Conservation (phyloP, 2,329 filamentous ascomycete species). For the Cercospora beticola region DNA sequence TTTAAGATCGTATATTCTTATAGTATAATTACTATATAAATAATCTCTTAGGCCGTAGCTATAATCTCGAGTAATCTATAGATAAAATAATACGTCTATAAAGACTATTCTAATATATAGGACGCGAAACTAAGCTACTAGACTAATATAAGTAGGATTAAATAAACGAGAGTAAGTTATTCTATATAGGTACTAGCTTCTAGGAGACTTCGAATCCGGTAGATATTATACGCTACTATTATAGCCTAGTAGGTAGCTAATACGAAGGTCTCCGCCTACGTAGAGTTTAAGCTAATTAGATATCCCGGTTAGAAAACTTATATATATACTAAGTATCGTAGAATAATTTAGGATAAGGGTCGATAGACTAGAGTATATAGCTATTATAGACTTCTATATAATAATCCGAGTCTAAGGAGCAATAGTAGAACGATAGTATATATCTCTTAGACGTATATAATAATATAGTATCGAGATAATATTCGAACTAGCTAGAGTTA, state of each 20-base stretch:
- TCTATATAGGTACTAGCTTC: not conserved
- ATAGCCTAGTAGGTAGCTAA: not conserved
- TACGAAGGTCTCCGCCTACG: not conserved
- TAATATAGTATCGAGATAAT: not conserved
- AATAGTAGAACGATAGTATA: not conserved
- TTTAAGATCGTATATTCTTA: not conserved
- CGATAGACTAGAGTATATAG: not conserved
- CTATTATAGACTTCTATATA: not conserved
- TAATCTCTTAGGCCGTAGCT: not conserved
- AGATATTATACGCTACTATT: not conserved
- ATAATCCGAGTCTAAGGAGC: not conserved
- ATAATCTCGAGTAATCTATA: slow-evolving; percentile 2
- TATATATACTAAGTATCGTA: slow-evolving; percentile 1
- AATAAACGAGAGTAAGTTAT: not conserved
- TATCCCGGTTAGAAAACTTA: not conserved
- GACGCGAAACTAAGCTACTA: slow-evolving; percentile 1
- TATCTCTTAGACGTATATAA: not conserved
- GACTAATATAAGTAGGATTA: not conserved
- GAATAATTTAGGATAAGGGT: not conserved
- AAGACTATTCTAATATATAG: not conserved
- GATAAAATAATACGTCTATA: not conserved
- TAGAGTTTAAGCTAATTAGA: not conserved
- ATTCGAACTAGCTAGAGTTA: not conserved
- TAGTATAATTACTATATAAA: not conserved
- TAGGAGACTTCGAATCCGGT: not conserved